Evolutionary conservation across 805 yeast species (phyloP).

Genomic region (Candida khao-thaluensis): DNA sequence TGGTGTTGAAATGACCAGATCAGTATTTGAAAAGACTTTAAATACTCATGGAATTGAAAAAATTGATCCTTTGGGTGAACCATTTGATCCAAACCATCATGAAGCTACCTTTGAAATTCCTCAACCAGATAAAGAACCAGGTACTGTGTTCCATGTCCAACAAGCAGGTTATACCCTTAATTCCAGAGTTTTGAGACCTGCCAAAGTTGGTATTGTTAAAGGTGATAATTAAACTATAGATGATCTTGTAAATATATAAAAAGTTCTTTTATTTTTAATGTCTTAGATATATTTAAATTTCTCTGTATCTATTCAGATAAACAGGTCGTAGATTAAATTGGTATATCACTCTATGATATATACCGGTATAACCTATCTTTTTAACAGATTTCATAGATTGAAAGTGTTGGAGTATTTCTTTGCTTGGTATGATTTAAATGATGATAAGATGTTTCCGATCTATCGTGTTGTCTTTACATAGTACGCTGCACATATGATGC

Average conservation of each 20-base stretch:
- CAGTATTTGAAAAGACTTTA: slow-evolving; percentile 81
- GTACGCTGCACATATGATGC: no score
- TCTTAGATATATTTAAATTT: no score
- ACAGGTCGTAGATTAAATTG: no score
- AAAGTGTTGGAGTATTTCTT: no score
- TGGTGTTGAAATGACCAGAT: slow-evolving; percentile 89
- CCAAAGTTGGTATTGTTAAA: slow-evolving; percentile 92
- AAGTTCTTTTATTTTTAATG: no score
- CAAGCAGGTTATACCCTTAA: slow-evolving; percentile 85
- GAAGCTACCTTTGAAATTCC: slow-evolving; percentile 91
- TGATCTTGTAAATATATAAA: slow-evolving; percentile 10
- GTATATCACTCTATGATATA: no score
- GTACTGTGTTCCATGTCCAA: slow-evolving; percentile 90
- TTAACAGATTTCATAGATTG: no score
- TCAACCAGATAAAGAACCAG: slow-evolving; percentile 85
- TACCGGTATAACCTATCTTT: no score
- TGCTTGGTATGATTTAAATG: no score
- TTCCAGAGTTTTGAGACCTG: slow-evolving; percentile 88
- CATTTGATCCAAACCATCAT: slow-evolving; percentile 86
- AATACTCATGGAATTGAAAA: slow-evolving; percentile 75
- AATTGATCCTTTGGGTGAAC: slow-evolving; percentile 80
- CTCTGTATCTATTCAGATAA: no score
- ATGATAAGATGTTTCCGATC: no score
- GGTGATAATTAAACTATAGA: slow-evolving; percentile 22
- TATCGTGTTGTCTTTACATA: no score